Evolutionary conservation across 2,329 filamentous ascomycete species (phyloP), one percentile per base, ranked within the genome.

Genomic region (Trichoderma arundinaceum): DNA sequence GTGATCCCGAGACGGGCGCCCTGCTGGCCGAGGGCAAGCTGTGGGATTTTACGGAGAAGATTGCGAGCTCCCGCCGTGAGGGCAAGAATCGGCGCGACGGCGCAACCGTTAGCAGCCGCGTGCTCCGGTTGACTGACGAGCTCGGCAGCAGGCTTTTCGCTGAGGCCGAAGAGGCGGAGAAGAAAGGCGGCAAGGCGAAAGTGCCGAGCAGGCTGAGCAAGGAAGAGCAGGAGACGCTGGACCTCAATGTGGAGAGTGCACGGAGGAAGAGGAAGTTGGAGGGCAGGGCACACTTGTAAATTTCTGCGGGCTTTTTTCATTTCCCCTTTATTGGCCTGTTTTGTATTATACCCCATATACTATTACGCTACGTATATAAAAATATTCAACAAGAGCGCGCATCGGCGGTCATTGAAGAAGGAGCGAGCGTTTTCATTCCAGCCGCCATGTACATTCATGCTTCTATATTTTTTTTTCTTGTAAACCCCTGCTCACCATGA

Each of bases 1-100:
- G 94, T 33, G 88, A 94, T 72, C 76, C 79, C 0, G 68, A 76
- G 9, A 90, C 85, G 0, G 88, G 87, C 13, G 80, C 77, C 2
- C 82, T 97, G 0, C 74, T 88, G 2, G 85, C 92, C 0, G 83
- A 89, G 15, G 95, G 94, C 0, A 87, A 88, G 67, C 80, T 99
- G 7, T 99, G 95, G 95, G 88, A 92, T 64, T 96, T 98, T 73
- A 94, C 91, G 4, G 93, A 97, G 76, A 86, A 89, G 74, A 97
- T 99, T 69, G 92, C 92, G 7, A 84, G 87, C 57, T 91, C 88
- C 51, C 84, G 95, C 38, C 84, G 94, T 49, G 95, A 98, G 80
- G 95, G 95, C 8, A 99, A 98, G 86, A 97, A 98, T 75, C 83
- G 95, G 22, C 85, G 94, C n/a, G 95, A 99, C 76, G 94, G 94